phyloP scores from a whole-genome alignment of 2,329 filamentous ascomycete genomes.

The Fusarium citri region DNA sequence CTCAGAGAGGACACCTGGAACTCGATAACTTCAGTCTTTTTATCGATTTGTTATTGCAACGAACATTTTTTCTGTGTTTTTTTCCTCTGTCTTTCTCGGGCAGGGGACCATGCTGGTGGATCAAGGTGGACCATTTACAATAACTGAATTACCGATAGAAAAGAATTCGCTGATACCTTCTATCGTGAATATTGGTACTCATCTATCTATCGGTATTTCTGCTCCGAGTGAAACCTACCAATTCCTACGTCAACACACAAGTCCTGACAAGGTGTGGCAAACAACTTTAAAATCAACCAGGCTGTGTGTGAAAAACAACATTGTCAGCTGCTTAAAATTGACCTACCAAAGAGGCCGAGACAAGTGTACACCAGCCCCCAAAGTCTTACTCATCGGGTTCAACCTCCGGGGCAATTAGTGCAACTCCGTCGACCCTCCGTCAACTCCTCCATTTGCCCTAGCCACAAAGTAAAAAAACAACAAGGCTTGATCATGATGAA shows the following conservation, averaged over 20 bases:
- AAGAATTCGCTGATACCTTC: slow-evolving; percentile 12
- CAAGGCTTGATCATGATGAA: slow-evolving; percentile 16
- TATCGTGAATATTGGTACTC: not conserved
- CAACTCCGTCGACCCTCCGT: slow-evolving; percentile 21
- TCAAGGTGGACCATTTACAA: slow-evolving; percentile 5
- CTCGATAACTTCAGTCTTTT: slow-evolving; percentile 2
- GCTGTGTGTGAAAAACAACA: slow-evolving; percentile 18
- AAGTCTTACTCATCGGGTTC: slow-evolving; percentile 16
- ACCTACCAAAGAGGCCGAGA: not conserved
- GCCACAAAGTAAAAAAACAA: slow-evolving; percentile 36
- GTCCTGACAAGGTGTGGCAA: slow-evolving; percentile 32
- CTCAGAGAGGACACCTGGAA: slow-evolving; percentile 19
- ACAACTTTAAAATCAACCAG: not conserved
- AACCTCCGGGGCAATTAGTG: slow-evolving; percentile 26
- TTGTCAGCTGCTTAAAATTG: slow-evolving; percentile 10
- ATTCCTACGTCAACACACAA: not conserved
- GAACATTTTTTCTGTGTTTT: slow-evolving; percentile 8
- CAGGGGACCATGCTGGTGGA: slow-evolving; percentile 22
- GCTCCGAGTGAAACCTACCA: not conserved
- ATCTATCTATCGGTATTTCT: not conserved
- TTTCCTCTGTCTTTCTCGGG: not conserved
- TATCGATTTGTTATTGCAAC: slow-evolving; percentile 12
- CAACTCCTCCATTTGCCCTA: slow-evolving; percentile 24
- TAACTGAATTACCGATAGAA: slow-evolving; percentile 6
- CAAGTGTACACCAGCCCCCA: slow-evolving; percentile 4